phyloP scores from a whole-genome alignment of 2,329 filamentous ascomycete genomes.

The Microdochium nivale region DNA sequence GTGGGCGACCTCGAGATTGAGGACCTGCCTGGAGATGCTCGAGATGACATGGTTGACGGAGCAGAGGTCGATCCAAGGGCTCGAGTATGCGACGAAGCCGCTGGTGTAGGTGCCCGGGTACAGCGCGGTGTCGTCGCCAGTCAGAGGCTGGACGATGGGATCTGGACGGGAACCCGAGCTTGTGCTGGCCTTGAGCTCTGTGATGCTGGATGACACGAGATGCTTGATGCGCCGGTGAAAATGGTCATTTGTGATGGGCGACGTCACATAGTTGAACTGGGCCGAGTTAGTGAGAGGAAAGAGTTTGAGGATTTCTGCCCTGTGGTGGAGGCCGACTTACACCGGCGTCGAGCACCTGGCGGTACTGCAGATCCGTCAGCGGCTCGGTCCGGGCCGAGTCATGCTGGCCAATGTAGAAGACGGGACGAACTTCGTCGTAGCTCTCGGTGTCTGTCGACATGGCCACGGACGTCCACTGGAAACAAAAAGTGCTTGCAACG shows the following conservation, averaged over 20 bases:
- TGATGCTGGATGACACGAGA: conserved; percentile 48
- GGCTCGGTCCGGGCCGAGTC: conserved; percentile 54
- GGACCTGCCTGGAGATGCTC: conserved; percentile 78
- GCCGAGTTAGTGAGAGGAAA: conserved; percentile 1
- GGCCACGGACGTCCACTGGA: background rate
- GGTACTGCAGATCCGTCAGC: conserved; percentile 55
- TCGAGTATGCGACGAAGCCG: conserved; percentile 71
- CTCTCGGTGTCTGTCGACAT: conserved; percentile 15
- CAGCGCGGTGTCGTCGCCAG: conserved; percentile 69
- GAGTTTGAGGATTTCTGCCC: background rate
- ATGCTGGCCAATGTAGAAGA: conserved; percentile 68
- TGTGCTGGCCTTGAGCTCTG: conserved; percentile 33
- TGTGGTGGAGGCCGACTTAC: conserved; percentile 36
- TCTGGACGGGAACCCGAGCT: conserved; percentile 39
- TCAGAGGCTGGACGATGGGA: conserved; percentile 59
- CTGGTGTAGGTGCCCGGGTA: conserved; percentile 60
- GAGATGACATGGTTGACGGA: conserved; percentile 76
- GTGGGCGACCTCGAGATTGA: conserved; percentile 87
- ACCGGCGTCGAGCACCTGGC: conserved; percentile 58
- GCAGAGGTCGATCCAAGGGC: conserved; percentile 85
- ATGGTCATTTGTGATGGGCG: conserved; percentile 65
- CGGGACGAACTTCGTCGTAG: conserved; percentile 41
- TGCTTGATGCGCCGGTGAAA: conserved; percentile 62
- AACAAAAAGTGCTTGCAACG: background rate
- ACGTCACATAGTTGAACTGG: conserved; percentile 72